Conservation (phyloP, 1,284 basidiomycete genomes). For the Hemileia vastatrix region DNA sequence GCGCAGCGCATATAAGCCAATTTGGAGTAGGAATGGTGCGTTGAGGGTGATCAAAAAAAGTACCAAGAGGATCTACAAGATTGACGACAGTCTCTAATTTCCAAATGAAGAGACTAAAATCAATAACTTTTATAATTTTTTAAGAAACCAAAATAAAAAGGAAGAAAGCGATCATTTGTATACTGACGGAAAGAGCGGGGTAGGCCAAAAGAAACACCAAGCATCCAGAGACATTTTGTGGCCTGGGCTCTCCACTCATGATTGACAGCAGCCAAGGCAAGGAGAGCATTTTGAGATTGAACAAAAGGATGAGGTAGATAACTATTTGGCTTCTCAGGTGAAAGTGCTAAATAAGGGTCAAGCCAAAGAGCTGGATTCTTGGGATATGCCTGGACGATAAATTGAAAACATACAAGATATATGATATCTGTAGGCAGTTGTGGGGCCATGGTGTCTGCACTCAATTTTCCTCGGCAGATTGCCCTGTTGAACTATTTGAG, state of each 20-base stretch:
- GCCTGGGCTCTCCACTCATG: slow-evolving; percentile 8
- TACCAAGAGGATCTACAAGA: slow-evolving; percentile 12
- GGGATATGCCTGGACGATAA: no score
- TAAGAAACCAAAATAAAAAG: not conserved
- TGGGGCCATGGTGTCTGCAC: no score
- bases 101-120: not conserved
- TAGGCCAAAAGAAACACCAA: slow-evolving; percentile 10
- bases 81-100: slow-evolving; percentile 14
- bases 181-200: slow-evolving; percentile 8
- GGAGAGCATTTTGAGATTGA: slow-evolving; percentile 11
- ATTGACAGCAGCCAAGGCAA: slow-evolving; percentile 2
- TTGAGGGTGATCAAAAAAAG: slow-evolving; percentile 18
- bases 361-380: no score
- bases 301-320: slow-evolving; percentile 3
- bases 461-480: no score
- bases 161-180: not conserved
- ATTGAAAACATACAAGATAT: no score
- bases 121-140: no score
- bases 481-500: no score
- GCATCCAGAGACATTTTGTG: slow-evolving; percentile 10
- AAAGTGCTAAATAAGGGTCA: no score
- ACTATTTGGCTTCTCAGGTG: no score
- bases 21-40: slow-evolving; percentile 1
- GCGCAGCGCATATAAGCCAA: slow-evolving; percentile 3
- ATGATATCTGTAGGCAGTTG: no score